Conservation (phyloP, 1,284 basidiomycete genomes). For the Moesziomyces parantarcticus region DNA sequence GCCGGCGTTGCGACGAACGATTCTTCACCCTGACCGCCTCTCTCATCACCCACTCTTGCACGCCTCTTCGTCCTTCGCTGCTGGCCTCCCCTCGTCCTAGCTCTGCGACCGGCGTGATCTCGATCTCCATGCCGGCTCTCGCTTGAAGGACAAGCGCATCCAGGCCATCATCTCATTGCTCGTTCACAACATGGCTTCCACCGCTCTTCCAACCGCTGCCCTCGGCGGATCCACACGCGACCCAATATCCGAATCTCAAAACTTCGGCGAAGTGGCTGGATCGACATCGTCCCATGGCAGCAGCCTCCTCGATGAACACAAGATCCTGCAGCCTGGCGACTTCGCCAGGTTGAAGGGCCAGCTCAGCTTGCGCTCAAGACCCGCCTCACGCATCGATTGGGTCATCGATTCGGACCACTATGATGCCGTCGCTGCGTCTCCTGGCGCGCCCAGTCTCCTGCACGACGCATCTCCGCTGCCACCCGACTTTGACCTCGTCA, state of each 20-base stretch:
- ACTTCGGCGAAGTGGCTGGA: slow-evolving; percentile 3
- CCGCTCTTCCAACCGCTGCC: not conserved
- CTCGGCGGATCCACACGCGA: slow-evolving; percentile 7
- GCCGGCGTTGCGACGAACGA: not conserved
- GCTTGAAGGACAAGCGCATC: not conserved
- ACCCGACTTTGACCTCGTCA: slow-evolving; percentile 25
- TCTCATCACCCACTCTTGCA: not conserved
- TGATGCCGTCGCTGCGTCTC: not conserved
- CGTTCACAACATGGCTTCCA: slow-evolving; percentile 7
- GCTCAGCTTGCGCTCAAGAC: slow-evolving; percentile 14
- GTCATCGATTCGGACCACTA: not conserved
- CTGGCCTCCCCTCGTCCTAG: too few relatives aligned
- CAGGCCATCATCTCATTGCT: not conserved
- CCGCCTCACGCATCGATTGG: slow-evolving; percentile 14
- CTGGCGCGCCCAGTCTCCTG: not conserved
- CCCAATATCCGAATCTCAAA: not conserved
- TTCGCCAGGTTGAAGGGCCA: slow-evolving; percentile 31
- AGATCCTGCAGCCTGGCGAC: slow-evolving; percentile 34
- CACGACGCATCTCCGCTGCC: slow-evolving; percentile 9
- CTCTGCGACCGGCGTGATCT: too few relatives aligned
- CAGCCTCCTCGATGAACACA: slow-evolving; percentile 14
- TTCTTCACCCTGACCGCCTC: not conserved
- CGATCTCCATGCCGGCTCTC: not conserved
- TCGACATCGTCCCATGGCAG: slow-evolving; percentile 15
- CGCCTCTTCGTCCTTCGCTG: too few relatives aligned